Evolutionary conservation across 1,284 basidiomycete genomes (phyloP).

Genomic region (Rhodotorula sp.): DNA sequence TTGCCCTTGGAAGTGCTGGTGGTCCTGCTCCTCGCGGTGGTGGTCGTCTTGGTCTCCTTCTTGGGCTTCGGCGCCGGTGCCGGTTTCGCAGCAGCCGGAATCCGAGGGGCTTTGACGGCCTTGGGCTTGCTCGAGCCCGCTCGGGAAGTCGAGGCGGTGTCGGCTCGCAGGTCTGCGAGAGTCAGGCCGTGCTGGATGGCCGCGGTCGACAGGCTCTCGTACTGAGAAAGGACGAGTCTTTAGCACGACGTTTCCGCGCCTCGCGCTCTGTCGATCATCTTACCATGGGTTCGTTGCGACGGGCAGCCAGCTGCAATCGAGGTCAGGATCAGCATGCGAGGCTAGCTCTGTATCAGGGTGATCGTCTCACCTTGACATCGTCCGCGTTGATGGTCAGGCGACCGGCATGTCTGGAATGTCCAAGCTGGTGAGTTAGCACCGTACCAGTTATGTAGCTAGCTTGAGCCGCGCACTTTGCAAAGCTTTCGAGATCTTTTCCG

Average conservation of each 20-base stretch:
- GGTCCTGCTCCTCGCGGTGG: neutral
- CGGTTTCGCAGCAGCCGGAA: conserved; percentile 10
- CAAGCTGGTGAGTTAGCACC: neutral
- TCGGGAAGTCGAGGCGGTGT: neutral
- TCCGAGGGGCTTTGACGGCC: conserved; percentile 4
- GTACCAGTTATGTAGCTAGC: neutral
- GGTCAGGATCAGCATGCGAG: no score
- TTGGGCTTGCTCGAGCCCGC: conserved; percentile 1
- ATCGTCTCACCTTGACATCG: conserved; percentile 30
- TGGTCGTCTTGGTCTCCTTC: neutral
- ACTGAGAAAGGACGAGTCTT: conserved; percentile 12
- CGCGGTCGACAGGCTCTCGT: conserved; percentile 26
- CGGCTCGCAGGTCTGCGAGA: conserved; percentile 27
- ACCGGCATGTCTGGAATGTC: conserved; percentile 23
- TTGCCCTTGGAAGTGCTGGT: neutral
- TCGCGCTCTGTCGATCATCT: neutral
- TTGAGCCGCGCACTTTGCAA: conserved; percentile 22
- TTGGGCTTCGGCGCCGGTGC: neutral
- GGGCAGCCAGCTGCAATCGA: conserved; percentile 22
- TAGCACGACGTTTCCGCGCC: neutral
- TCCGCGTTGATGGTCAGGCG: conserved; percentile 33
- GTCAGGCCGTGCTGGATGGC: conserved; percentile 31
- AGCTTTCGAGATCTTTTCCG: conserved; percentile 38
- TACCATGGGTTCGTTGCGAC: conserved; percentile 33
- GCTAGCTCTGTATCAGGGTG: neutral